Percentiles rank a stretch among this genome's conserved stretches.
Conservation (phyloP, 2,329 filamentous ascomycete genomes). For the Diaporthe vaccinii region DNA sequence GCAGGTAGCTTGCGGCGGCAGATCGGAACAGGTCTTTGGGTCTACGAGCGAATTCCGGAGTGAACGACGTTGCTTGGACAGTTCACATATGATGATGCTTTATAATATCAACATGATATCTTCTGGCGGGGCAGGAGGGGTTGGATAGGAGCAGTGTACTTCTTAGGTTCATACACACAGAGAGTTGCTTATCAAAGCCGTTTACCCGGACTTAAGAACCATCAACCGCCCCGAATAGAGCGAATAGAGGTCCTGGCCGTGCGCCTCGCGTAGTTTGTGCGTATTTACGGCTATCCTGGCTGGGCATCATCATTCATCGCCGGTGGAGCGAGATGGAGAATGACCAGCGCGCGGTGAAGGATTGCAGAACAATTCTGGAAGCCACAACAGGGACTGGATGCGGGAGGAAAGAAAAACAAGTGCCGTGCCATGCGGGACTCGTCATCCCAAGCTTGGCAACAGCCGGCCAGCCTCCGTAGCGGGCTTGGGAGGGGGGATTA, state of each 20-base stretch:
- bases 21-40: neutral
- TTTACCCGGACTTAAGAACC: slow-evolving; percentile 13
- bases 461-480: slow-evolving; percentile 16
- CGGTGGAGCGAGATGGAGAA: neutral
- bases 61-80: neutral
- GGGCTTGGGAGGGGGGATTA: slow-evolving; percentile 9
- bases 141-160: neutral
- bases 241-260: neutral
- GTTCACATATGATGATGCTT: neutral
- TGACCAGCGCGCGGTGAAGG: neutral
- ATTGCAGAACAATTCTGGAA: neutral
- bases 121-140: neutral
- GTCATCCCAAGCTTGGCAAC: slow-evolving; percentile 24
- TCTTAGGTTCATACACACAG: slow-evolving; percentile 27
- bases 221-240: neutral
- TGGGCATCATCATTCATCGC: slow-evolving; percentile 3
- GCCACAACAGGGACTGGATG: neutral
- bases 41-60: neutral
- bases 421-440: slow-evolving; percentile 16
- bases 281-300: slow-evolving; percentile 23
- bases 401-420: neutral
- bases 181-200: neutral
- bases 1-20: neutral
- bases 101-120: slow-evolving; percentile 16
- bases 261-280: slow-evolving; percentile 21